These are phyloP conservation scores for Globisporangium cylindrosporum DNA, from an alignment of 352 stramenopile genomes.

Conservation along the genomic window DNA sequence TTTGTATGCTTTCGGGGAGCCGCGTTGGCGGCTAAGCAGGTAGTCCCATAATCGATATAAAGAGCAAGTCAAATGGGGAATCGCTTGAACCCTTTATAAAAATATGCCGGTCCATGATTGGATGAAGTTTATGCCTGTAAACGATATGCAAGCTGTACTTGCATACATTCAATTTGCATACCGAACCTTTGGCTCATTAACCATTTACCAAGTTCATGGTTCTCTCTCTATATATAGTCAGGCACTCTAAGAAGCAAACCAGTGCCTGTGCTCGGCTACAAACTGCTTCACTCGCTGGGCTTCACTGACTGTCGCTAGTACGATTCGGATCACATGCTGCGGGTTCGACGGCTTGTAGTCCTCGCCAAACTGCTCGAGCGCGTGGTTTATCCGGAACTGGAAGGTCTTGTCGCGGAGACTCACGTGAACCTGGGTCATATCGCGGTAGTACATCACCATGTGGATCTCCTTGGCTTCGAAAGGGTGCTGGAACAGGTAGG, in stretches of 20 bases:
- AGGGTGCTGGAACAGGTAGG: conserved; percentile 73
- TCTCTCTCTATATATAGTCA: neutral
- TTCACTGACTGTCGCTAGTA: conserved; percentile 49
- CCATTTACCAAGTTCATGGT: neutral
- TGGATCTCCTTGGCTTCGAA: conserved; percentile 61
- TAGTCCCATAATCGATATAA: no score
- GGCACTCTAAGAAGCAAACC: conserved; percentile 3
- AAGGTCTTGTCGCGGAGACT: conserved; percentile 38
- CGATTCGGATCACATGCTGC: conserved; percentile 55
- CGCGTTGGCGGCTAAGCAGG: no score
- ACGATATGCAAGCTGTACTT: neutral
- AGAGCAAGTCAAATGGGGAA: no score
- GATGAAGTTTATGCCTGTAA: neutral
- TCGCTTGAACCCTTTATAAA: no score
- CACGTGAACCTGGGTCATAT: conserved; percentile 55
- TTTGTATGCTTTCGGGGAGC: no score
- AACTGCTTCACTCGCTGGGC: conserved; percentile 42
- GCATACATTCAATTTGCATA: neutral
- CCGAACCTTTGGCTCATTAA: neutral
- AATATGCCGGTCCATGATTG: neutral
- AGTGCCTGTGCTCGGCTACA: conserved; percentile 18
- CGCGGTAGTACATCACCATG: conserved; percentile 78
- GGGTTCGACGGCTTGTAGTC: conserved; percentile 60
- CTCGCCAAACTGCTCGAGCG: conserved; percentile 56
- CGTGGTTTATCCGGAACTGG: conserved; percentile 39